Evolutionary conservation across 441 rosid genomes (phyloP).

Genomic region (Biscutella laevigata): DNA sequence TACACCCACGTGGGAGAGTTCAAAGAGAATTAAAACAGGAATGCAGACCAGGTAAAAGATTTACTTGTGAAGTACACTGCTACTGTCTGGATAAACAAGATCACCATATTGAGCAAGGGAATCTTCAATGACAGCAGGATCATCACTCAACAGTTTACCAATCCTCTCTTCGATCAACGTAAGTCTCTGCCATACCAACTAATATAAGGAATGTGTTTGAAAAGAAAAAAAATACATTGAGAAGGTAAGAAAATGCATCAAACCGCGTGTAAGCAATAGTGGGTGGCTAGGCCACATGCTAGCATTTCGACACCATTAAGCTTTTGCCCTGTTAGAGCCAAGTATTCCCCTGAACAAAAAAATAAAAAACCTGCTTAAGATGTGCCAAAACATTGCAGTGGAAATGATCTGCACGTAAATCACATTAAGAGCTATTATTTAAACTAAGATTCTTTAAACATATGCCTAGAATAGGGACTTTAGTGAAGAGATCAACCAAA

Average conservation of each 20-base stretch:
- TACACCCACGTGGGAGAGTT: not conserved
- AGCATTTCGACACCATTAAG: slow-evolving; percentile 82
- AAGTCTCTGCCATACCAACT: slow-evolving; percentile 50
- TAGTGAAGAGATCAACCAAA: not conserved
- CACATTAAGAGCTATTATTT: not conserved
- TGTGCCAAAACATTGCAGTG: not conserved
- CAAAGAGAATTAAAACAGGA: not conserved
- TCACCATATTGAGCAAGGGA: slow-evolving; percentile 86
- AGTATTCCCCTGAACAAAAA: slow-evolving; percentile 57
- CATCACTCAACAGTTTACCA: slow-evolving; percentile 74
- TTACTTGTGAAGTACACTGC: slow-evolving; percentile 59
- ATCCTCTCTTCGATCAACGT: slow-evolving; percentile 64
- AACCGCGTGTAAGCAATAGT: slow-evolving; percentile 59
- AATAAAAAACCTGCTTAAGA: slow-evolving; percentile 1
- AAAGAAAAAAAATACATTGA: slow-evolving; percentile 6
- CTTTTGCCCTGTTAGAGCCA: slow-evolving; percentile 81
- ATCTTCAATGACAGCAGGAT: slow-evolving; percentile 54
- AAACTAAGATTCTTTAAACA: no score
- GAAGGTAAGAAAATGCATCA: slow-evolving; percentile 22
- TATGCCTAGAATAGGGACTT: slow-evolving; percentile 8
- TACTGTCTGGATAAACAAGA: slow-evolving; percentile 62
- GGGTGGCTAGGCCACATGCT: slow-evolving; percentile 87
- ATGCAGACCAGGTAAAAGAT: not conserved
- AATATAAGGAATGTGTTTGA: slow-evolving; percentile 4
- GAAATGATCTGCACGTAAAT: slow-evolving; percentile 3